Evolutionary conservation across 768 basidiomycete genomes (phyloP).

Genomic region (Lactarius vividus): DNA sequence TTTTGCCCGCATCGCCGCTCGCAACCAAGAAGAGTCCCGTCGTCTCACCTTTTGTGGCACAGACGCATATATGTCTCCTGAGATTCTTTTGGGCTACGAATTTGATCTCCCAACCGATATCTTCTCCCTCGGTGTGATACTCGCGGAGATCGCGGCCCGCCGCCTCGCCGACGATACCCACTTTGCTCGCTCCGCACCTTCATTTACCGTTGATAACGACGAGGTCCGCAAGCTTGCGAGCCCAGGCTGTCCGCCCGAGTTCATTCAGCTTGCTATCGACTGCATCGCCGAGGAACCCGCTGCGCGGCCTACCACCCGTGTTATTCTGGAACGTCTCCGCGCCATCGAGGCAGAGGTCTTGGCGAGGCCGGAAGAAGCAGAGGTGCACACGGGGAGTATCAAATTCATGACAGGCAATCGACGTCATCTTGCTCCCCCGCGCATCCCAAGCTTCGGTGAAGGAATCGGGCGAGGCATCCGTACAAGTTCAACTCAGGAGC

Average conservation of each 20-base stretch:
- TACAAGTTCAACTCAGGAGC: constrained; percentile 32
- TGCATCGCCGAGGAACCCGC: constrained; percentile 68
- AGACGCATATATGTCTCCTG: constrained; percentile 95
- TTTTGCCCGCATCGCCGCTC: constrained; percentile 90
- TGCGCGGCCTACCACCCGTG: constrained; percentile 69
- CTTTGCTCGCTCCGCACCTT: constrained; percentile 75
- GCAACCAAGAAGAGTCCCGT: constrained; percentile 86
- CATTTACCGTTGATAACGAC: constrained; percentile 70
- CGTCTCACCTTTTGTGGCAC: constrained; percentile 87
- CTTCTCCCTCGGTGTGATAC: constrained; percentile 89
- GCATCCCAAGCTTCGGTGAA: constrained; percentile 85
- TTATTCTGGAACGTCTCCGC: constrained; percentile 75
- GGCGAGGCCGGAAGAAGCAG: constrained; percentile 59
- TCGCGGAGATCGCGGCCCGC: constrained; percentile 87
- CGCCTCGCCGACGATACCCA: constrained; percentile 79
- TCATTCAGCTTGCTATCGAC: constrained; percentile 73
- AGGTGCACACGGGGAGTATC: constrained; percentile 81
- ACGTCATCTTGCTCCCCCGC: constrained; percentile 55
- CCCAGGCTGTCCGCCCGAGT: constrained; percentile 72
- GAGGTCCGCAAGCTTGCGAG: constrained; percentile 71
- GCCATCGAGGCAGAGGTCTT: constrained; percentile 84
- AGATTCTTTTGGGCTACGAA: constrained; percentile 86
- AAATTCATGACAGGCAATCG: constrained; percentile 73
- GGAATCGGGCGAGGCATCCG: constrained; percentile 63
- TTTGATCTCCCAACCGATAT: constrained; percentile 95